A percentile compares a stretch with the other conserved stretches of the same genome.
phyloP scores from a whole-genome alignment of 2,329 filamentous ascomycete species.

The Dryadomyces quercus-mongolicae region DNA sequence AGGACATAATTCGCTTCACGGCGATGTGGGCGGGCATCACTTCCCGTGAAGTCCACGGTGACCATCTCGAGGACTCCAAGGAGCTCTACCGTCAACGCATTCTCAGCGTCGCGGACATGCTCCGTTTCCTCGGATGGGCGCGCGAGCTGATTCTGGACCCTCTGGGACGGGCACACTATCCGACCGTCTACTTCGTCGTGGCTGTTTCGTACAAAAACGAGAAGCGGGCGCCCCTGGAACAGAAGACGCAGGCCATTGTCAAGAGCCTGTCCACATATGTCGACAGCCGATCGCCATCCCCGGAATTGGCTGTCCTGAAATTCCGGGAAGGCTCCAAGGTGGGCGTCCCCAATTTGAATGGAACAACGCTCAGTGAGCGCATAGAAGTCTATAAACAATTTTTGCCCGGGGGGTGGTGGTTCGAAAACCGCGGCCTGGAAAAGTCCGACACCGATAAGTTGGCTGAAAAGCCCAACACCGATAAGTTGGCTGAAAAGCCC shows the following conservation, averaged over 20 bases:
- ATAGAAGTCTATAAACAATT: background rate
- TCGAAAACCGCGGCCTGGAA: background rate
- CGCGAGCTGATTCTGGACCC: background rate
- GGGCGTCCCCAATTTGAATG: background rate
- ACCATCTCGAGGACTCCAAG: background rate
- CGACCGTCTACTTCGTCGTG: slow-evolving; percentile 7
- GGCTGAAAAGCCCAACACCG: background rate
- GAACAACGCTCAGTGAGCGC: background rate
- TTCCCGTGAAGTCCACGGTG: background rate
- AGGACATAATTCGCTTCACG: background rate
- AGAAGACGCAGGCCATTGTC: background rate
- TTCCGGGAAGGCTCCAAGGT: background rate
- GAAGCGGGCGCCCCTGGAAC: too few relatives aligned
- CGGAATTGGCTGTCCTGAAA: background rate
- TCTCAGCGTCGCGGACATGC: slow-evolving; percentile 3
- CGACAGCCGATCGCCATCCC: too few relatives aligned
- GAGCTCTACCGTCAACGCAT: slow-evolving; percentile 4
- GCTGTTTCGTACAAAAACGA: slow-evolving; percentile 3
- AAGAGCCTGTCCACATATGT: background rate
- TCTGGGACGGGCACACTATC: too few relatives aligned
- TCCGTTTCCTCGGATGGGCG: background rate
- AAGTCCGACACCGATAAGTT: too few relatives aligned
- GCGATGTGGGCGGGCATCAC: slow-evolving; percentile 5
- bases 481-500: background rate
- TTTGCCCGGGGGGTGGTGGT: background rate